Conservation (phyloP, 176 grass and related monocot genomes). For the Musa acuminata region DNA sequence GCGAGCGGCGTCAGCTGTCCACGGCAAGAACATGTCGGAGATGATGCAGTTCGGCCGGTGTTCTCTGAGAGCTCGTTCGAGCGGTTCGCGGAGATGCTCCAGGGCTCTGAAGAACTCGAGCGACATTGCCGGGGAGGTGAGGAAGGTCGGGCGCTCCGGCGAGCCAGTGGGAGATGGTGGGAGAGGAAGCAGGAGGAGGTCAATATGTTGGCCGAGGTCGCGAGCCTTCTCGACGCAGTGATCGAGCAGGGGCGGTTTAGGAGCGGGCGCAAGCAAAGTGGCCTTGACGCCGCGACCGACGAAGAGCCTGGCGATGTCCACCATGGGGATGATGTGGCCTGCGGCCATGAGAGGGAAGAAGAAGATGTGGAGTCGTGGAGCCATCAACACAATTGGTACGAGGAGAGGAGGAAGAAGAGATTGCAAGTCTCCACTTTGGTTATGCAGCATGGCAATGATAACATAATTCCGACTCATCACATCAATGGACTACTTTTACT, state of each 20-base stretch:
- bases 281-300: background rate
- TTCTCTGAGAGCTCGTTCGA: conserved; percentile 8
- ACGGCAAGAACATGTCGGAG: conserved; percentile 29
- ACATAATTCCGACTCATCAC: too few species aligned
- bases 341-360: conserved; percentile 33
- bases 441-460: too few species aligned
- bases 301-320: conserved; percentile 25
- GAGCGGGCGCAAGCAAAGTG: background rate
- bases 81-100: conserved; percentile 10
- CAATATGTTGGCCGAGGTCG: background rate
- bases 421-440: too few species aligned
- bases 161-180: background rate
- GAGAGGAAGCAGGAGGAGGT: background rate
- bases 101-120: background rate
- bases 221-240: background rate
- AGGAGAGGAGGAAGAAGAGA: too few species aligned
- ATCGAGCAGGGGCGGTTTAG: background rate
- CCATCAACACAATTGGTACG: too few species aligned
- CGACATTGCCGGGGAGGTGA: background rate
- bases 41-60: conserved; percentile 24
- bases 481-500: too few species aligned
- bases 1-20: conserved; percentile 8
- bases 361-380: conserved; percentile 7
- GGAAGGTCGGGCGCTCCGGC: background rate
- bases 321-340: conserved; percentile 28